Evolutionary conservation across 1,284 basidiomycete species (phyloP), one percentile per base, ranked within the genome.

Genomic region (Ustilago cynodontis): DNA sequence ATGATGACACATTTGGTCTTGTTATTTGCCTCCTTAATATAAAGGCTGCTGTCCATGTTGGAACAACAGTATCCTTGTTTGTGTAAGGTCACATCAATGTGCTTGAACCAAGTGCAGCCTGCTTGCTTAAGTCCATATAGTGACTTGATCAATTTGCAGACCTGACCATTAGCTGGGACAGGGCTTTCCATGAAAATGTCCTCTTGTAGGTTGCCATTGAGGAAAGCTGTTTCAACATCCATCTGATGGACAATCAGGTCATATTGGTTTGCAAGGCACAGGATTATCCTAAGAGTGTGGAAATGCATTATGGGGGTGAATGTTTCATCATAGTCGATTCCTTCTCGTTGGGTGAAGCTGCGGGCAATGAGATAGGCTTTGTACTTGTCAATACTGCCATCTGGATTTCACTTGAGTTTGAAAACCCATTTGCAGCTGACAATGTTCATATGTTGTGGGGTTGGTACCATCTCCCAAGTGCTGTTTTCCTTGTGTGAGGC

Each of bases 371-470:
- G 20, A 9, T 26, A 7, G 11, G 39, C 54, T 26, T 56, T 56
- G 39, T 56, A 56, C 20, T 56, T 56, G 26, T 56, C 54, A 29
- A 56, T 29, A 3, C 35, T 18, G 10, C 54, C 54, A 20, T 56
- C 54, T 29, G 28, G n/a, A 2, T 52, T 52, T 7, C 9, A 9
- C n/a, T 52, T 52, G 16, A 52, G 11, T 18, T 52, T 52, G 18
- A n/a, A 52, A 8, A 52, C 51, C 51, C 51, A 52, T 4, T 33
- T 20, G 16, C 51, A 52, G 51, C n/a, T 24, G 11, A 52, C 29
- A 6, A 52, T 6, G 43, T 45, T n/a, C 4, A 8, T n/a, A 20
- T 3, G 20, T 52, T 28, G 51, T 20, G 16, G 4, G 13, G 29
- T 52, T 14, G 5, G 6, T 16, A 28, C 18, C 3, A 31, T 7